These are phyloP conservation scores for Thraustochytrium striatum DNA, from an alignment of 352 stramenopile species.

Conservation along the genomic window DNA sequence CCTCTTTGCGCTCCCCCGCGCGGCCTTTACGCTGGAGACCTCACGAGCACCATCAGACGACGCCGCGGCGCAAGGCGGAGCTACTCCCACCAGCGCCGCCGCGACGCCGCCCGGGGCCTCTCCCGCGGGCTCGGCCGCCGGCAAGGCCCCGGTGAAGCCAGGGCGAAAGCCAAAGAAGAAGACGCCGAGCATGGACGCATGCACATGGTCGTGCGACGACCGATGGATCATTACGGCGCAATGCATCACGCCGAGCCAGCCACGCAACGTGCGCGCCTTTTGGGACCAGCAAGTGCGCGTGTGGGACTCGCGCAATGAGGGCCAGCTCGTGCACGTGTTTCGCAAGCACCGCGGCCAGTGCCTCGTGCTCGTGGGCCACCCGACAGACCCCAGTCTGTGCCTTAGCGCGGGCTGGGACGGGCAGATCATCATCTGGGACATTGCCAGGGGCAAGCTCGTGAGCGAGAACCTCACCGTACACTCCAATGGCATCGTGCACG, in stretches of 20 bases:
- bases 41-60: background rate
- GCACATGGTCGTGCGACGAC: conserved; percentile 69
- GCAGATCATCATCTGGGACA: conserved; percentile 73
- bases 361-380: conserved; percentile 70
- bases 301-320: conserved; percentile 49
- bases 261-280: conserved; percentile 1
- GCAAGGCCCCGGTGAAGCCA: background rate
- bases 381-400: conserved; percentile 66
- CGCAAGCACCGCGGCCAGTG: conserved; percentile 69
- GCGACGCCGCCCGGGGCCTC: background rate
- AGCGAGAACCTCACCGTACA: conserved; percentile 31
- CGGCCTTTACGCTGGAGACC: conserved; percentile 3
- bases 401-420: conserved; percentile 75
- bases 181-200: conserved; percentile 55
- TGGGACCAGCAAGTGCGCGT: conserved; percentile 50
- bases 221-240: conserved; percentile 70
- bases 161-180: background rate
- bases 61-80: background rate
- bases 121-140: background rate
- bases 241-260: conserved; percentile 54
- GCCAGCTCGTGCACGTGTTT: conserved; percentile 43
- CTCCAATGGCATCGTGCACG: conserved; percentile 57
- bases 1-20: conserved; percentile 37
- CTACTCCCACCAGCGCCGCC: background rate
- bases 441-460: conserved; percentile 65